Conservation (phyloP, 768 basidiomycete species). For the Cyclocybe aegerita region DNA sequence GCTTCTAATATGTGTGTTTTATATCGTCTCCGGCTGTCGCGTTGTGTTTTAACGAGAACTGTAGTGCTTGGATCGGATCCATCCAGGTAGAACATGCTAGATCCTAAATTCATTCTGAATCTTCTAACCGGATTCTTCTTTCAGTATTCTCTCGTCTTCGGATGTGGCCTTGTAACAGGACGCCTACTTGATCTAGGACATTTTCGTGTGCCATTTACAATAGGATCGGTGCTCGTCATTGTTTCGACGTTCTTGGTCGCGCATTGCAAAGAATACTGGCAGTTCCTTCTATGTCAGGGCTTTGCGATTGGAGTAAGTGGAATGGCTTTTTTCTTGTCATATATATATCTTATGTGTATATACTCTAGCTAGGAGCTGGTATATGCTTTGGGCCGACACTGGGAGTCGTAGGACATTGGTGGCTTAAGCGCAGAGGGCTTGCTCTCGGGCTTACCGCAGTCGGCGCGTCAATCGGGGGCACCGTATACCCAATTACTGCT, state of each 20-base stretch:
- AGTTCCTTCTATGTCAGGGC: constrained; percentile 58
- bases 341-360: too few species aligned
- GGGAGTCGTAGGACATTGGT: constrained; percentile 72
- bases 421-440: constrained; percentile 54
- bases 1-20: too few species aligned
- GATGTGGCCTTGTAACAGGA: too few species aligned
- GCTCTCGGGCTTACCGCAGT: constrained; percentile 66
- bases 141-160: too few species aligned
- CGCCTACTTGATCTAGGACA: too few species aligned
- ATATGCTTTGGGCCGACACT: constrained; percentile 62
- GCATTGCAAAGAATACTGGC: constrained; percentile 64
- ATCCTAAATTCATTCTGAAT: too few species aligned
- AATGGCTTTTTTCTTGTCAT: too few species aligned
- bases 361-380: constrained; percentile 44
- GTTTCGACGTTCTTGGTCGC: constrained; percentile 51
- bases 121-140: too few species aligned
- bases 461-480: constrained; percentile 71
- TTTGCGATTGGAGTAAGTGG: constrained; percentile 49
- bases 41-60: too few species aligned
- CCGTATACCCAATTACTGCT: constrained; percentile 60
- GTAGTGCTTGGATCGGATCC: too few species aligned
- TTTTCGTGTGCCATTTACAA: not conserved
- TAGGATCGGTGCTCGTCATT: constrained; percentile 45
- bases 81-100: too few species aligned
- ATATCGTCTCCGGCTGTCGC: too few species aligned